A percentile compares a stretch with the other conserved stretches of the same genome.
Conservation (phyloP, 257 asterid species). For the Buddleja alternifolia region DNA sequence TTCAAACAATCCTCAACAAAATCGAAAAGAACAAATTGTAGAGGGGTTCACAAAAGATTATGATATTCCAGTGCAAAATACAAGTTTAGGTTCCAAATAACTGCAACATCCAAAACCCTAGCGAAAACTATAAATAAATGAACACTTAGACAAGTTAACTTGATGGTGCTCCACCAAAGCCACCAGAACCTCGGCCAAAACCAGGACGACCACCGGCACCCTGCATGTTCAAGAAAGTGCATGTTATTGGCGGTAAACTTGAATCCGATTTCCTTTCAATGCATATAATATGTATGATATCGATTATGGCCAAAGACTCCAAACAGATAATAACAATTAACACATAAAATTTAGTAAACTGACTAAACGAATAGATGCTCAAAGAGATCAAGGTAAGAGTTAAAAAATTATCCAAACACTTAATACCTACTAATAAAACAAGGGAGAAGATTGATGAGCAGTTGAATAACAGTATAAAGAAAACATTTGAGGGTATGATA, state of each 20-base stretch:
- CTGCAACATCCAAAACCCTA: slow-evolving; percentile 24
- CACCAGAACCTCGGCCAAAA: slow-evolving; percentile 58
- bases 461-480: too few species aligned
- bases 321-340: too few species aligned
- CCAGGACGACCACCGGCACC: slow-evolving; percentile 53
- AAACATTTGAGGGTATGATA: too few species aligned
- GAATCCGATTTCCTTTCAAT: background rate
- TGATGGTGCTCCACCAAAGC: slow-evolving; percentile 58
- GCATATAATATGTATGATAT: too few species aligned
- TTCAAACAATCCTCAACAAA: background rate
- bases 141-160: slow-evolving; percentile 31
- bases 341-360: too few species aligned
- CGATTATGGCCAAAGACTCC: too few species aligned
- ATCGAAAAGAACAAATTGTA: background rate
- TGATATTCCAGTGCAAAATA: slow-evolving; percentile 26
- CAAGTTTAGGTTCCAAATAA: slow-evolving; percentile 18
- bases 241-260: background rate
- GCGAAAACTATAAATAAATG: slow-evolving; percentile 3
- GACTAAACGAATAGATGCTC: too few species aligned
- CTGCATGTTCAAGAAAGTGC: slow-evolving; percentile 28
- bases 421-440: too few species aligned
- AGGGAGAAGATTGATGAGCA: too few species aligned
- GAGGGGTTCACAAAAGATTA: background rate
- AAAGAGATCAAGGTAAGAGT: too few species aligned
- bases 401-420: too few species aligned